Conservation (phyloP, 208 protist genomes). For the Wallacemonas sp. region DNA sequence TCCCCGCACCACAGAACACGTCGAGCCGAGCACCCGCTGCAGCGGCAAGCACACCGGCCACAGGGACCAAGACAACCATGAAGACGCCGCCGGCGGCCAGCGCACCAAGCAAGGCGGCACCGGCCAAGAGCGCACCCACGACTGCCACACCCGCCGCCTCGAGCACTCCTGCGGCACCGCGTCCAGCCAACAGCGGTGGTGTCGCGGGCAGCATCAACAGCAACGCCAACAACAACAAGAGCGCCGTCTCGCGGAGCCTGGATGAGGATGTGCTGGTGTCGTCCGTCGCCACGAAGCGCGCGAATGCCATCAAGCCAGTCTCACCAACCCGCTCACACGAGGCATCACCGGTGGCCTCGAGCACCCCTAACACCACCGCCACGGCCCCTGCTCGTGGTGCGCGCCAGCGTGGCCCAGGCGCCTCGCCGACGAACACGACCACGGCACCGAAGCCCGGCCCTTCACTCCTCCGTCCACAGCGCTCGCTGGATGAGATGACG, state of each 20-base stretch:
- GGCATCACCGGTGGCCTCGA: neutral
- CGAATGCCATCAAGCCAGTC: neutral
- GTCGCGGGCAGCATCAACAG: neutral
- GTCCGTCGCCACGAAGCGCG: neutral
- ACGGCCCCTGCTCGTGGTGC: neutral
- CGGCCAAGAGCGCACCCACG: too few species aligned
- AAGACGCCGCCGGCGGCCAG: too few species aligned
- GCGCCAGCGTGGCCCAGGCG: neutral
- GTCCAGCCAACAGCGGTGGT: too few species aligned
- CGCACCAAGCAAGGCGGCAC: too few species aligned
- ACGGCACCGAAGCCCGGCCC: neutral
- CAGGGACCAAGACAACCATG: too few species aligned
- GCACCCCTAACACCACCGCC: neutral
- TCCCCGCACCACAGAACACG: too few species aligned
- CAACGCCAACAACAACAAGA: constrained; percentile 1
- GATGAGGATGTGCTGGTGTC: neutral
- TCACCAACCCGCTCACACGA: neutral
- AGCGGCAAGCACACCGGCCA: too few species aligned
- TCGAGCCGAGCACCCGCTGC: too few species aligned
- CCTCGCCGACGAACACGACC: neutral
- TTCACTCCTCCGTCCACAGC: neutral
- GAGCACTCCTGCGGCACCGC: too few species aligned
- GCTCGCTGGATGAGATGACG: neutral
- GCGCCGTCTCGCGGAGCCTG: neutral
- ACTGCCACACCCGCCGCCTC: too few species aligned